Evolutionary conservation across 2,329 filamentous ascomycete genomes (phyloP).

Genomic region (Xylaria sp.): DNA sequence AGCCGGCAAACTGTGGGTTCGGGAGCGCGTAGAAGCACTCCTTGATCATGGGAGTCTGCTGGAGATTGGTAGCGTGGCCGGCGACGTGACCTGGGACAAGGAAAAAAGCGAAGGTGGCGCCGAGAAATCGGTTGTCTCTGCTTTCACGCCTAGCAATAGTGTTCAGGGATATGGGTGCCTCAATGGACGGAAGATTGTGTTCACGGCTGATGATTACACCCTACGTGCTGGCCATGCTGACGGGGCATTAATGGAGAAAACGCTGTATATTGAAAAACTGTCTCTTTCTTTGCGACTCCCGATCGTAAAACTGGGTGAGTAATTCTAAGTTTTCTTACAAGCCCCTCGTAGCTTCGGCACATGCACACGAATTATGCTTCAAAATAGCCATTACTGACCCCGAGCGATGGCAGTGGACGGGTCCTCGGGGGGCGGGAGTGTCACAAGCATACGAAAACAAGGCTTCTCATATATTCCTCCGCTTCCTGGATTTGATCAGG

Average conservation of each 20-base stretch:
- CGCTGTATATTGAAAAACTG: slow-evolving; percentile 36
- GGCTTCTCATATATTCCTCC: slow-evolving; percentile 36
- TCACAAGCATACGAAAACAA: slow-evolving; percentile 30
- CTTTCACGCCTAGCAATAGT: slow-evolving; percentile 36
- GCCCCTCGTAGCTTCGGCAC: neutral
- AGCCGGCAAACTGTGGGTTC: slow-evolving; percentile 37
- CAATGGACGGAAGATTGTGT: slow-evolving; percentile 33
- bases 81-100: slow-evolving; percentile 33
- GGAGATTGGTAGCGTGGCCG: slow-evolving; percentile 35
- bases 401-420: slow-evolving; percentile 26
- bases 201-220: slow-evolving; percentile 37
- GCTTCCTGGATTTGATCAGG: slow-evolving; percentile 33
- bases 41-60: slow-evolving; percentile 34
- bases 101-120: slow-evolving; percentile 17
- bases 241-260: slow-evolving; percentile 34
- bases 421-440: slow-evolving; percentile 36
- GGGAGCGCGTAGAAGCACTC: slow-evolving; percentile 35
- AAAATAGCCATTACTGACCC: neutral
- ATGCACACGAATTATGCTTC: neutral
- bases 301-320: slow-evolving; percentile 34
- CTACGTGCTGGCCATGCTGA: slow-evolving; percentile 36
- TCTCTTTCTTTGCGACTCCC: slow-evolving; percentile 35
- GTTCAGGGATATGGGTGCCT: slow-evolving; percentile 34
- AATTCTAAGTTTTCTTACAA: neutral
- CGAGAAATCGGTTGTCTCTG: slow-evolving; percentile 23